These are phyloP conservation scores for Penicillium roqueforti DNA, from an alignment of 495 filamentous ascomycete species.

Conservation along the genomic window DNA sequence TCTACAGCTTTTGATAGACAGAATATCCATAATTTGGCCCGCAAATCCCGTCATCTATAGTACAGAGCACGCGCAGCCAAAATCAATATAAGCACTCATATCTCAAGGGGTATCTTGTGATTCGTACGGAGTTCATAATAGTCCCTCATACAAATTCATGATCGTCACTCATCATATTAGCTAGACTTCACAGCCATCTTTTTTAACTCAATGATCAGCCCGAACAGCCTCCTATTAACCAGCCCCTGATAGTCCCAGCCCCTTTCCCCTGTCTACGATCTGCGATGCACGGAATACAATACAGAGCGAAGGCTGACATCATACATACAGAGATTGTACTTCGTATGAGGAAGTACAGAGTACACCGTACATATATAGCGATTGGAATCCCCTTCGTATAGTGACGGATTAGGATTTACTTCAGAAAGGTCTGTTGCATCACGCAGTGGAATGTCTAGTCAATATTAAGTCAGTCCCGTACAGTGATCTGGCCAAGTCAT, in stretches of 20 bases:
- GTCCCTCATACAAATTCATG: not conserved
- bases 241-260: constrained; percentile 5
- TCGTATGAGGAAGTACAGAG: not conserved
- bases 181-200: not conserved
- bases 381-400: not conserved
- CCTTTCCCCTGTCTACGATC: not conserved
- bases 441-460: not conserved
- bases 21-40: not conserved
- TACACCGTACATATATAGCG: not conserved
- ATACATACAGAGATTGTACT: not conserved
- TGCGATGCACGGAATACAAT: not conserved
- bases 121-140: too few relatives aligned
- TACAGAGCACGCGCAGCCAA: not conserved
- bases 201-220: not conserved
- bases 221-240: not conserved
- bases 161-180: constrained; percentile 1
- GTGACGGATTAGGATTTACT: not conserved
- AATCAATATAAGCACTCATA: not conserved
- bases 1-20: not conserved
- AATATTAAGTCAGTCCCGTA: not conserved
- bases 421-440: too few relatives aligned
- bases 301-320: not conserved
- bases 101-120: not conserved
- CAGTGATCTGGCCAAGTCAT: not conserved
- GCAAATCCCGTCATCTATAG: not conserved